phyloP scores from a whole-genome alignment of 1,284 basidiomycete genomes.

The Lignosus rhinocerotis region DNA sequence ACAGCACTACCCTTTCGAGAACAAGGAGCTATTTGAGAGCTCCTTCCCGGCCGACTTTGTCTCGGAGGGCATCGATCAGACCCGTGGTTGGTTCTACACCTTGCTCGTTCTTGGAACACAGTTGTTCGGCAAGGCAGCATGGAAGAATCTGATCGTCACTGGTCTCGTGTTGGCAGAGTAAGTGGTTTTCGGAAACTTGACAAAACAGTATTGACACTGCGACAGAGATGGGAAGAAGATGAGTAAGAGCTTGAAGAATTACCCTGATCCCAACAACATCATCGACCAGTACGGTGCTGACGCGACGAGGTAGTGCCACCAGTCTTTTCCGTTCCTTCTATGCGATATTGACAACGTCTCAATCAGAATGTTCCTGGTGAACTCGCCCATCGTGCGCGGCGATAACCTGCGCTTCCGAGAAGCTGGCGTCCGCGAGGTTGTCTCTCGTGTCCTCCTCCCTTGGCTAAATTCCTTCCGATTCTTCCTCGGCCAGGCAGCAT shows the following conservation, averaged over 20 bases:
- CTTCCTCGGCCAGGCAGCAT: slow-evolving; percentile 93
- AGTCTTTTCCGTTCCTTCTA: not conserved
- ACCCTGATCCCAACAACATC: slow-evolving; percentile 94
- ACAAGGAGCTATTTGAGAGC: slow-evolving; percentile 82
- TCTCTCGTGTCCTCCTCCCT: slow-evolving; percentile 94
- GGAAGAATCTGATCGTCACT: slow-evolving; percentile 98
- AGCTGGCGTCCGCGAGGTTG: slow-evolving; percentile 95
- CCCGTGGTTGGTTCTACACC: slow-evolving; percentile 99
- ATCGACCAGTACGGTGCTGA: slow-evolving; percentile 95
- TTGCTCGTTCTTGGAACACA: slow-evolving; percentile 94
- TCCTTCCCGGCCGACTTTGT: slow-evolving; percentile 98
- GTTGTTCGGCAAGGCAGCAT: slow-evolving; percentile 91
- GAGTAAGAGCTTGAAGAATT: slow-evolving; percentile 98
- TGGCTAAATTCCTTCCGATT: slow-evolving; percentile 99
- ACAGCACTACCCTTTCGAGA: slow-evolving; percentile 97
- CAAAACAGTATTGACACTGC: slow-evolving; percentile 2
- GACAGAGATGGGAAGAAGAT: slow-evolving; percentile 97
- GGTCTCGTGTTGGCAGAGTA: slow-evolving; percentile 94
- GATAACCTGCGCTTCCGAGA: slow-evolving; percentile 98
- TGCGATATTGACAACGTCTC: not conserved
- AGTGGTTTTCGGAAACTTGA: slow-evolving; percentile 32
- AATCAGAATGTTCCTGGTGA: slow-evolving; percentile 92
- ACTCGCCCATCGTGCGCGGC: slow-evolving; percentile 97
- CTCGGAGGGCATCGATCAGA: slow-evolving; percentile 96
- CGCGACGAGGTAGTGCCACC: slow-evolving; percentile 72